phyloP scores from a whole-genome alignment of 2,329 filamentous ascomycete species.

The Hypoxylon rubiginosum region DNA sequence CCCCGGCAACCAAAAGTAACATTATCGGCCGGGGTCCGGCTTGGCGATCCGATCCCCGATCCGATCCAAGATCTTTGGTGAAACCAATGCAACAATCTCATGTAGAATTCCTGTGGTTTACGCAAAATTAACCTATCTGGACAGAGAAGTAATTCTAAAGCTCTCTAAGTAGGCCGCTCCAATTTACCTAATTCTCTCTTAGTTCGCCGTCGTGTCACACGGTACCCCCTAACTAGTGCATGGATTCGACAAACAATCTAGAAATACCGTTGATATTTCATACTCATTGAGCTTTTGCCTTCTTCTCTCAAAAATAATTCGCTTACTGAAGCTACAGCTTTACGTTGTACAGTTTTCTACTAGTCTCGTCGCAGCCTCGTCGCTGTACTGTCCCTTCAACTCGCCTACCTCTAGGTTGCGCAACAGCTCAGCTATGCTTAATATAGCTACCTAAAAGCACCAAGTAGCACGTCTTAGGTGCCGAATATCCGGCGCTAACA shows the following conservation, averaged over 20 bases:
- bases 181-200: no score
- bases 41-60: conserved; percentile 41
- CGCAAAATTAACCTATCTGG: no score
- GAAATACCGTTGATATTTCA: no score
- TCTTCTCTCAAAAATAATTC: no score
- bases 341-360: background rate
- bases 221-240: no score
- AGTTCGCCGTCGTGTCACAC: no score
- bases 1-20: conserved; percentile 34
- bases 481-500: background rate
- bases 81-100: conserved; percentile 1
- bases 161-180: no score
- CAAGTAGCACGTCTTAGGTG: background rate
- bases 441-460: background rate
- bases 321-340: no score
- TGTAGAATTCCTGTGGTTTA: background rate
- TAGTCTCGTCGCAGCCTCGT: no score
- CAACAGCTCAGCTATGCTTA: background rate
- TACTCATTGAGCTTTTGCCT: no score
- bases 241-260: no score
- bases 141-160: no score
- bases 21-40: conserved; percentile 30
- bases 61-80: conserved; percentile 29
- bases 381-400: background rate
- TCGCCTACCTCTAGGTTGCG: background rate